phyloP scores from a whole-genome alignment of 768 basidiomycete genomes.

The Chalciporus chontae region DNA sequence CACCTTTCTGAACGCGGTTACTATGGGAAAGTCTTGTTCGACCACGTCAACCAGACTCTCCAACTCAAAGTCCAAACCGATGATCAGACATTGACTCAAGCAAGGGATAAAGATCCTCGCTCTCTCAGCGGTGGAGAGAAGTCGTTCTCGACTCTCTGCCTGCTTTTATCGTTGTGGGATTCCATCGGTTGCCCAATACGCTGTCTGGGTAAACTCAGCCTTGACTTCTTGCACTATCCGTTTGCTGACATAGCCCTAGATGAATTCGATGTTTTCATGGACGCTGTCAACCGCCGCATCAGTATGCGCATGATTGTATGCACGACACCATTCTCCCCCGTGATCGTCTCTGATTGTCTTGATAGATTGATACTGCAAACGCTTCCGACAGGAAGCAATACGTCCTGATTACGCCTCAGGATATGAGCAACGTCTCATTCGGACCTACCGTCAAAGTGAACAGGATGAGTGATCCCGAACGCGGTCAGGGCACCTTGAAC shows the following conservation, averaged over 20 bases:
- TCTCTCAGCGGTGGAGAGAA: constrained; percentile 93
- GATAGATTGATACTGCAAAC: constrained; percentile 85
- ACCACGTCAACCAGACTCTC: constrained; percentile 65
- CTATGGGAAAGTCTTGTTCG: constrained; percentile 84
- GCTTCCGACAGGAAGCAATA: constrained; percentile 87
- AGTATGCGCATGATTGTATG: constrained; percentile 94
- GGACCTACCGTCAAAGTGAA: constrained; percentile 72
- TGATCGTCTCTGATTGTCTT: constrained; percentile 5
- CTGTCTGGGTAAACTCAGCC: constrained; percentile 64
- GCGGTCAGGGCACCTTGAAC: constrained; percentile 51
- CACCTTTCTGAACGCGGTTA: constrained; percentile 86
- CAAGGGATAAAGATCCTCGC: constrained; percentile 77
- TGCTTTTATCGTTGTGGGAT: constrained; percentile 95
- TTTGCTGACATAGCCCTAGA: constrained; percentile 43
- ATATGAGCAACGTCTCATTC: constrained; percentile 71
- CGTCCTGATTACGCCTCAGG: constrained; percentile 94
- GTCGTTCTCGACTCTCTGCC: constrained; percentile 92
- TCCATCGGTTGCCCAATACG: constrained; percentile 91
- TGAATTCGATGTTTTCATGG: constrained; percentile 99
- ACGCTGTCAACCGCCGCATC: constrained; percentile 85
- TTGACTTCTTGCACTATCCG: neutral
- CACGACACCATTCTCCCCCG: neutral
- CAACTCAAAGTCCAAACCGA: constrained; percentile 81
- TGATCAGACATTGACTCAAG: constrained; percentile 65
- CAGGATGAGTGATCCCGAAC: constrained; percentile 76